Percentiles rank a stretch among this genome's conserved stretches.
These are phyloP conservation scores for Penicillium sclerotigenum DNA, from an alignment of 2,329 filamentous ascomycete species.

Conservation along the genomic window DNA sequence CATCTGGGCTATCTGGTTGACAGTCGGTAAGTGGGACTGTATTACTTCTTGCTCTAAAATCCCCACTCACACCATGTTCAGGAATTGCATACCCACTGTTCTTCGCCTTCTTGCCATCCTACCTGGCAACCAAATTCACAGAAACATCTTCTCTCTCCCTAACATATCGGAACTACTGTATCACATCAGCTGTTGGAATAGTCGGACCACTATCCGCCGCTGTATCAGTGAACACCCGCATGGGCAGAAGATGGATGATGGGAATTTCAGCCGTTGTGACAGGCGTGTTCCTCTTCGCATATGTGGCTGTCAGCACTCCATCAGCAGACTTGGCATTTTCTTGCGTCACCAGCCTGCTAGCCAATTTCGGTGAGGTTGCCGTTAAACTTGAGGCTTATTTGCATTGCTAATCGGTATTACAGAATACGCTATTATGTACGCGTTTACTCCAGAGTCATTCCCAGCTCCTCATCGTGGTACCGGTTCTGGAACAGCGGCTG, in stretches of 20 bases:
- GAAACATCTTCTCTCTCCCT: constrained; percentile 21
- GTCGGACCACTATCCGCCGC: constrained; percentile 44
- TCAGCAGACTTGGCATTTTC: constrained; percentile 33
- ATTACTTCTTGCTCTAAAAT: rapidly evolving
- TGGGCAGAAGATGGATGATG: constrained; percentile 48
- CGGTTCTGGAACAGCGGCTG: constrained; percentile 34
- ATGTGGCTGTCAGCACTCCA: constrained; percentile 43
- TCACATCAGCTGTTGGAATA: constrained; percentile 39
- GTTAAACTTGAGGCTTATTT: neutral
- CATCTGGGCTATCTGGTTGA: constrained; percentile 46
- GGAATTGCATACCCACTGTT: constrained; percentile 50
- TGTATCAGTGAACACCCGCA: constrained; percentile 42
- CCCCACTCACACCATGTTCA: neutral
- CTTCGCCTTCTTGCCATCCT: constrained; percentile 49
- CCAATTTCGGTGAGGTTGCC: constrained; percentile 31
- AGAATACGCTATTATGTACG: constrained; percentile 35
- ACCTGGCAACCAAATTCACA: constrained; percentile 41
- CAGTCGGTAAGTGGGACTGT: constrained; percentile 26
- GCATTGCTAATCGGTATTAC: neutral
- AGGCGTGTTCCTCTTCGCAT: constrained; percentile 48
- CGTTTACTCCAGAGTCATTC: constrained; percentile 30
- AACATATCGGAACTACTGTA: constrained; percentile 29
- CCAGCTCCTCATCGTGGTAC: constrained; percentile 29
- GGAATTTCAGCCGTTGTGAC: constrained; percentile 45
- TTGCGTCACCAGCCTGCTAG: constrained; percentile 48